Evolutionary conservation across 371 early-diverging fungal species (phyloP), one percentile per base, ranked within the genome.

Genomic region (Sporodiniella umbellata): DNA sequence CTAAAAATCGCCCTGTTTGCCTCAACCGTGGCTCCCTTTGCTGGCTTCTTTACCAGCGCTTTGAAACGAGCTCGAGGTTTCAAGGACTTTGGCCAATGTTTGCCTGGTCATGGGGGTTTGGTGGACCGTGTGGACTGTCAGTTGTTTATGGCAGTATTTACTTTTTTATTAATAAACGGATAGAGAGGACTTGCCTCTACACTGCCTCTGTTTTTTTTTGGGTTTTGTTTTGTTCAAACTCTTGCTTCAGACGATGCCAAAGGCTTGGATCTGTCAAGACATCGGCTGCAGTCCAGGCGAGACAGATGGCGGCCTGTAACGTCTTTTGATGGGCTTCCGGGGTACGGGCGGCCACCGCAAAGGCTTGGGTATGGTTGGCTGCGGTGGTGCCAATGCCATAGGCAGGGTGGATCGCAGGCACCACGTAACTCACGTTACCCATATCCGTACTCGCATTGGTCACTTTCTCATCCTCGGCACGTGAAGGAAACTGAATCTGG

Each of bases 361-460:
- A 90, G 37, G 74, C 80, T 19, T 57, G 42, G 12, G 46, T 53
- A 28, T 53, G 53, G 15, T 53, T 53, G 42, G 33, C 11, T 23
- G 53, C 45, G 6, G 4, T 19, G 25, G 43, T 42, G 25, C 31
- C 28, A 31, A 59, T 31, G 19, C 42, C 39, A 49, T 63, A 69
- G 25, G 35, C 37, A 15, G 56, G 40, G 7, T 53, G 47, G 12
- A 48, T 42, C 25, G 44, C 42, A 15, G 40, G 57, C 17, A 74
- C 33, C 3, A 58, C 68, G n/a, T 70, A 53, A 11, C 70, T 71
- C 11, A 80, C 54, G 42, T 88, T 87, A 25, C 89, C 91, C 77
- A 87, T 83, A 52, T 91, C 91, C 3, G 85, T 86, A 8, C 75
- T 73, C 4, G 78, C 87, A 28, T 50, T 48, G 1, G 63, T 64